A percentile compares a stretch with the other conserved stretches of the same genome.
Conservation (phyloP, 208 protist genomes). For the Crithidia fasciculata region DNA sequence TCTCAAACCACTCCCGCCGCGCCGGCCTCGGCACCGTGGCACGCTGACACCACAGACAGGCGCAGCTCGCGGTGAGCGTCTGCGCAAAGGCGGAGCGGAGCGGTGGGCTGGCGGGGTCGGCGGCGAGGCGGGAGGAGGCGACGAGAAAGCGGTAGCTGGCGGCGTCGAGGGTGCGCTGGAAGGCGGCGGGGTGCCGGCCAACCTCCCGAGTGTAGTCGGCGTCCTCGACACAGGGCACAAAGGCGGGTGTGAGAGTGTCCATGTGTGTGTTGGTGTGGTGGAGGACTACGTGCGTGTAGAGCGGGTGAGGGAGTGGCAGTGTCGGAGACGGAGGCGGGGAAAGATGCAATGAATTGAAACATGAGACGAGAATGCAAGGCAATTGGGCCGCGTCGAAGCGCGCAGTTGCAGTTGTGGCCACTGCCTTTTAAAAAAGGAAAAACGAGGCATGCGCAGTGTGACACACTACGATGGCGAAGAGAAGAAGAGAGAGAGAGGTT, state of each 20-base stretch:
- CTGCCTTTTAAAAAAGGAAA: no score
- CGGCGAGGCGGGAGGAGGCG: conserved; percentile 14
- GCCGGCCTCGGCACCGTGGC: conserved; percentile 19
- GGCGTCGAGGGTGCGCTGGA: conserved; percentile 44
- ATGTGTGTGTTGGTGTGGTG: no score
- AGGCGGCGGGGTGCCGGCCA: conserved; percentile 31
- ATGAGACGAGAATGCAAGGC: no score
- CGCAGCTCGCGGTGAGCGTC: conserved; percentile 28
- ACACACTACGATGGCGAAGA: no score
- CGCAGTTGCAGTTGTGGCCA: no score
- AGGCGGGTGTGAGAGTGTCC: conserved; percentile 14
- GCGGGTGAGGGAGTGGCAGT: no score
- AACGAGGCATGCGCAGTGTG: no score
- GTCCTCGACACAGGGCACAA: conserved; percentile 66
- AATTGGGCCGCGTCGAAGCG: no score
- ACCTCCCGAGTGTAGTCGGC: conserved; percentile 28
- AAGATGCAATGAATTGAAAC: no score
- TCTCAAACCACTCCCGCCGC: conserved; percentile 66
- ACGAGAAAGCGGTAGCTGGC: conserved; percentile 26
- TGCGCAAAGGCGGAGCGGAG: neutral
- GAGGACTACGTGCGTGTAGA: no score
- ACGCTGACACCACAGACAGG: conserved; percentile 27
- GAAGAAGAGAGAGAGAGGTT: no score
- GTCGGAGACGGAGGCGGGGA: no score
- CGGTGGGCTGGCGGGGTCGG: neutral